Percentiles rank a stretch among this genome's conserved stretches.
Conservation (phyloP, 2,329 filamentous ascomycete genomes). For the Cladophialophora psammophila region DNA sequence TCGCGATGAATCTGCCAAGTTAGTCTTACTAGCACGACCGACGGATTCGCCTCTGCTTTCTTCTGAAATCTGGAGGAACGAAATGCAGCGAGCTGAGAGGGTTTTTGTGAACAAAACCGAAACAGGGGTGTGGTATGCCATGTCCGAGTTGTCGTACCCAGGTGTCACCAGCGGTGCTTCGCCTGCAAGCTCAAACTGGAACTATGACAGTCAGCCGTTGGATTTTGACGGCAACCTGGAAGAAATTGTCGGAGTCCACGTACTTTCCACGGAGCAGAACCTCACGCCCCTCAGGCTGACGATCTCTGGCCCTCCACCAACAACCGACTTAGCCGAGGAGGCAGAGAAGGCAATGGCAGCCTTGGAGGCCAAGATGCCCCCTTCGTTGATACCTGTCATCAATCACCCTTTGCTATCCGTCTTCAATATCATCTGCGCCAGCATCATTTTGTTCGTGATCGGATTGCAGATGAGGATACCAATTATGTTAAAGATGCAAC, state of each 20-base stretch:
- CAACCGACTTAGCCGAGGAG: slow-evolving; percentile 32
- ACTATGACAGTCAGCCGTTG: slow-evolving; percentile 34
- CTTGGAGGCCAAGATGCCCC: slow-evolving; percentile 28
- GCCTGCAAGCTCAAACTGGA: slow-evolving; percentile 50
- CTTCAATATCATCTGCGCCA: slow-evolving; percentile 33
- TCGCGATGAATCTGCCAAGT: slow-evolving; percentile 68
- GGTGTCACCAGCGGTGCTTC: slow-evolving; percentile 76
- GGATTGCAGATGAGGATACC: slow-evolving; percentile 35
- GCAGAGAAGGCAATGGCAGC: slow-evolving; percentile 34
- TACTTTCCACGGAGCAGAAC: slow-evolving; percentile 61
- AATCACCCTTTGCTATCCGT: slow-evolving; percentile 29
- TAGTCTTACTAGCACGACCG: slow-evolving; percentile 88
- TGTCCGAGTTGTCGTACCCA: slow-evolving; percentile 87
- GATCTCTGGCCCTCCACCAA: slow-evolving; percentile 35
- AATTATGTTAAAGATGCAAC: slow-evolving; percentile 34
- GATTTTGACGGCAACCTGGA: slow-evolving; percentile 36
- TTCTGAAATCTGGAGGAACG: slow-evolving; percentile 39
- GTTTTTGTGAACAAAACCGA: slow-evolving; percentile 89
- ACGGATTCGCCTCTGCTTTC: slow-evolving; percentile 61
- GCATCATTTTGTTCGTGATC: slow-evolving; percentile 32
- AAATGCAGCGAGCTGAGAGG: slow-evolving; percentile 63
- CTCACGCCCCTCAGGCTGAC: slow-evolving; percentile 55
- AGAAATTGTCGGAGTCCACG: slow-evolving; percentile 73
- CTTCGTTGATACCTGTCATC: slow-evolving; percentile 31
- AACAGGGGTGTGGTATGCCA: slow-evolving; percentile 88